Evolutionary conservation across 805 yeast genomes (phyloP).

Genomic region (Teunomyces tritomae): DNA sequence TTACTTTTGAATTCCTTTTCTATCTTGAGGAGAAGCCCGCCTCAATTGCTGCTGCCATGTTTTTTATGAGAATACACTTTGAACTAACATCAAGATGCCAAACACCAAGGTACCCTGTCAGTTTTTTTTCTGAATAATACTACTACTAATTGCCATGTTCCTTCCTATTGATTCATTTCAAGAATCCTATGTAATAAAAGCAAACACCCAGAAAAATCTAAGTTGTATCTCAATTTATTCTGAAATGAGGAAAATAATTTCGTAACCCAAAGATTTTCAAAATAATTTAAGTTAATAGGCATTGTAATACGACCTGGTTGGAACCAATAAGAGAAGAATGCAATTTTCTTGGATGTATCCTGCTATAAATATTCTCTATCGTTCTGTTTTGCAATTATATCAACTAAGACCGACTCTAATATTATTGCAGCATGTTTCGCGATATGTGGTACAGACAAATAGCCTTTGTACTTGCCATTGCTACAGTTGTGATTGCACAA

Average conservation of each 20-base stretch:
- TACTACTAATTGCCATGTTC: no score
- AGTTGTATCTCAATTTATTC: no score
- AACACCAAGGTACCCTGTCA: no score
- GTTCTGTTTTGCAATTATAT: not conserved
- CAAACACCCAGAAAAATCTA: no score
- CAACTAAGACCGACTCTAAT: not conserved
- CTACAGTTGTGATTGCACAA: slow-evolving; percentile 1
- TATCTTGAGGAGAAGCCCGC: no score
- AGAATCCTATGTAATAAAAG: no score
- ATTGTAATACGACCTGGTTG: not conserved
- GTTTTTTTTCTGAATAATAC: no score
- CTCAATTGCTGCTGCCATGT: no score
- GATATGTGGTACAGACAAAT: slow-evolving; percentile 2
- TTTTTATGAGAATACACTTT: no score
- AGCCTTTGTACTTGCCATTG: slow-evolving; percentile 1
- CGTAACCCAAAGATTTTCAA: not conserved
- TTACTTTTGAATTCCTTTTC: no score
- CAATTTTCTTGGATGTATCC: not conserved
- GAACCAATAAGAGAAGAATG: not conserved
- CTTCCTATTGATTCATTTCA: no score
- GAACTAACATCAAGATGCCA: no score
- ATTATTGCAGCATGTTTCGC: not conserved
- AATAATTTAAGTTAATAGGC: not conserved
- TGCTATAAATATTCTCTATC: not conserved
- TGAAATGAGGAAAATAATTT: not conserved